Conservation (phyloP, 805 yeast genomes). For the Candida ficus region DNA sequence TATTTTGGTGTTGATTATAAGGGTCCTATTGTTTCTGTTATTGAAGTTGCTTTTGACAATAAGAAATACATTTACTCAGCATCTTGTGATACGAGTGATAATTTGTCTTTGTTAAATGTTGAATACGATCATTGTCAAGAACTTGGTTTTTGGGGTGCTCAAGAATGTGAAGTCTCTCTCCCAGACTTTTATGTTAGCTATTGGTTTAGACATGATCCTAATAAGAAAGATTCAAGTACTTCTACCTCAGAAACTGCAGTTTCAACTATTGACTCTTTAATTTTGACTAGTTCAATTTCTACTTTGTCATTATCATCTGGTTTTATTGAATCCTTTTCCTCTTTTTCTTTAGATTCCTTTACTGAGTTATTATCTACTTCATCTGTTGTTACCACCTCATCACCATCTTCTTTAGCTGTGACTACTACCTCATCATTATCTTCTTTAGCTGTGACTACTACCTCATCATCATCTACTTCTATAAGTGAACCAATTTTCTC, state of each 20-base stretch:
- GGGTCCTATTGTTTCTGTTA: background rate
- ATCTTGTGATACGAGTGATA: background rate
- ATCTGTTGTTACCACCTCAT: background rate
- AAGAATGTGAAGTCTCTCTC: background rate
- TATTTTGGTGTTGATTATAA: background rate
- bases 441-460: too few species aligned
- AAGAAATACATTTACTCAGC: background rate
- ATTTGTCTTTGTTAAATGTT: background rate
- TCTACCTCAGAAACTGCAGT: background rate
- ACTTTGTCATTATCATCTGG: too few species aligned
- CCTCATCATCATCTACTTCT: too few species aligned
- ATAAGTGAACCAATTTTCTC: slow-evolving; percentile 1
- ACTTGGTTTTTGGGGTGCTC: background rate
- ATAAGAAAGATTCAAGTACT: background rate
- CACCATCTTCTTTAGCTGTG: too few species aligned
- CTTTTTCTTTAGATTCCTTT: too few species aligned
- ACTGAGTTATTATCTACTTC: background rate
- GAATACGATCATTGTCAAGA: background rate
- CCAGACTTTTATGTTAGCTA: background rate
- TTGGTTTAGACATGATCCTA: background rate
- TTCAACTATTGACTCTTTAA: background rate
- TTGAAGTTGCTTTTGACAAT: background rate
- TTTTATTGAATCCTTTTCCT: too few species aligned
- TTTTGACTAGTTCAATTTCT: too few species aligned
- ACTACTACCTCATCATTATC: too few species aligned